Base-by-base conservation (phyloP, 2,329 filamentous ascomycete genomes). In the Ophiognomonia clavigignenti-juglandacearum region DNA sequence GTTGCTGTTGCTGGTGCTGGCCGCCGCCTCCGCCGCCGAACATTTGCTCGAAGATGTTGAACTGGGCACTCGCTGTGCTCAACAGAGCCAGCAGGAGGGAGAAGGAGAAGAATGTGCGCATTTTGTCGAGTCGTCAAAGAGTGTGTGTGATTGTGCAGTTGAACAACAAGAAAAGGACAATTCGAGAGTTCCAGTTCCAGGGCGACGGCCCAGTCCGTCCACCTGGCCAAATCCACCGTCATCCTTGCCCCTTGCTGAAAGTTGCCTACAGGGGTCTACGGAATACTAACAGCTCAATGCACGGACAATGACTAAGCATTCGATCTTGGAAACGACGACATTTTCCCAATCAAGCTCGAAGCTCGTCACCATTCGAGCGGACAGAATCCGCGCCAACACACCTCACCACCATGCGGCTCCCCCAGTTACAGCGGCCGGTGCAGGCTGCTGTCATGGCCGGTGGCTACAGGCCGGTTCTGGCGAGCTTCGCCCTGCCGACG, bases 21-120 rank as follows among this genome's bases (percentile, higher is more conserved):
- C 50, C 64, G 38, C 64, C 64, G 52, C 69, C 69, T 50, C 75
- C 74, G 56, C 80, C 80, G 57, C 82, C 78, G 65, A 98, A 97
- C 88, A 97, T 96, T 60, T 97, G 89, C 65, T 96, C 91, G 70
- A 97, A 98, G 78, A 98, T 96, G 63, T 88, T 86, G 66, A 97
- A 97, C 69, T 97, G 92, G 10, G 88, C 88, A 48, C 77, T 71
- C 4, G 75, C 82, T 14, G 80, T 67, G 52, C 79, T 69, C 50
- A 88, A 61, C 23, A 89, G 65, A 41, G 86, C 69, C 14, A 89
- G 63, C 18, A 82, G 27, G 4, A 52, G 42, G 55, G 37, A 76
- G 57, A 43, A 76, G 46, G n/a, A 61, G 52, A 29, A 65, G 40
- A 24, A 52, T 45, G 45, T 11, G 60, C 47, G 49, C 59, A 50